Base-by-base conservation (phyloP, 1,284 basidiomycete species). In the Ganoderma sp. region DNA sequence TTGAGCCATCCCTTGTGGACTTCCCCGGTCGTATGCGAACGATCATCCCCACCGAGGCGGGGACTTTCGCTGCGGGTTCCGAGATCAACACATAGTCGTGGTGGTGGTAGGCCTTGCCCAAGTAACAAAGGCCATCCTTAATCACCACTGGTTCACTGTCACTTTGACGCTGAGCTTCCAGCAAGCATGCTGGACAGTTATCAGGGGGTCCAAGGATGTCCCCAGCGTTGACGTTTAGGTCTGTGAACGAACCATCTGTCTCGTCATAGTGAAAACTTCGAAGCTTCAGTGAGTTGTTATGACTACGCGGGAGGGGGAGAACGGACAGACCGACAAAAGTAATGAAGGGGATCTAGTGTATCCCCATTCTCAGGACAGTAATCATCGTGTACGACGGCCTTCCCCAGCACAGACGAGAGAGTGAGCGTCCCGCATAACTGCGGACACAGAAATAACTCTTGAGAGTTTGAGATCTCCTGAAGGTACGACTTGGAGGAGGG, bases 401-500 rank as follows among this genome's bases (percentile, higher is more conserved):
- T 88, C 2, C 80, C 84, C 0, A 84, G 74, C 48, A 61, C 54
- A 0, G 75, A 69, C 0, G 74, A 67, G 25, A 88, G 69, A 4
- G 76, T 65, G 5, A 87, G 73, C 19, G 81, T 74, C 57, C 84
- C 82, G 70, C 92, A 94, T 0, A 83, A 43, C 41, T 43, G 58
- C 1, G 39, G 39, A 37, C 83, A 84, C 3, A 90, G 77, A 73
- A 90, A 92, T 0, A 94, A 75, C 71, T 93, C 91, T 66, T 88
- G 88, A 0, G 85, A 80, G 69, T 90, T 79, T 0, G 84, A 85
- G 10, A 92, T 77, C 67, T 91, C 87, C 41, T 83, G 79, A 34
- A 92, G 75, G 37, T 86, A 76, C 0, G 87, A 89, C 67, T 86
- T 83, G 0, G 85, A 85, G 0, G 86, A 84, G 73, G 92, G 91